These are phyloP conservation scores for Russula foetens DNA, from an alignment of 768 basidiomycete species.

Conservation along the genomic window DNA sequence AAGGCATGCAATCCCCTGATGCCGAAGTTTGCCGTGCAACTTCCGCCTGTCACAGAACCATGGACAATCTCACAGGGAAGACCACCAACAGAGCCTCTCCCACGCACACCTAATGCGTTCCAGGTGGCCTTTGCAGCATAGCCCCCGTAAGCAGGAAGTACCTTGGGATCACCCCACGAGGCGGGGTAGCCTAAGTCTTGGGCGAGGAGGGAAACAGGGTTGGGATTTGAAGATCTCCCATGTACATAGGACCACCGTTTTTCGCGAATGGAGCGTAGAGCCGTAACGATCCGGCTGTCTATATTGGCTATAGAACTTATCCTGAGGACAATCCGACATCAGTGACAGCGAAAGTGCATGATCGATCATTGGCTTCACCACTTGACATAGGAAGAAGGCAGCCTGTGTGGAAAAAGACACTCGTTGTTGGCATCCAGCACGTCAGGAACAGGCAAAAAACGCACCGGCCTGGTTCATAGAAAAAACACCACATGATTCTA, in stretches of 20 bases:
- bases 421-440: not conserved
- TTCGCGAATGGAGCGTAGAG: conserved; percentile 45
- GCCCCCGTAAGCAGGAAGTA: conserved; percentile 59
- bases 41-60: conserved; percentile 43
- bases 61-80: conserved; percentile 74
- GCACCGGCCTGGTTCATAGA: conserved; percentile 67
- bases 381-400: conserved; percentile 60
- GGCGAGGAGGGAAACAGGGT: conserved; percentile 41
- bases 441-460: not conserved
- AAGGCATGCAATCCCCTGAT: conserved; percentile 52
- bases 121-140: conserved; percentile 42
- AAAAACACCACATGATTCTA: conserved; percentile 89
- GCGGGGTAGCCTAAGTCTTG: conserved; percentile 49
- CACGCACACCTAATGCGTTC: conserved; percentile 46
- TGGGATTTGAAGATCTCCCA: conserved; percentile 32
- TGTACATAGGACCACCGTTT: conserved; percentile 53
- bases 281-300: conserved; percentile 48
- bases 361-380: conserved; percentile 32
- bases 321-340: conserved; percentile 28
- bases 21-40: conserved; percentile 51
- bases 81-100: conserved; percentile 52
- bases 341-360: not conserved
- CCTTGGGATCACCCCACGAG: conserved; percentile 53
- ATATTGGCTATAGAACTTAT: conserved; percentile 62
- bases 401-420: conserved; percentile 27